These are phyloP conservation scores for Fusarium xyrophilum DNA, from an alignment of 2,329 filamentous ascomycete species.

Conservation along the genomic window DNA sequence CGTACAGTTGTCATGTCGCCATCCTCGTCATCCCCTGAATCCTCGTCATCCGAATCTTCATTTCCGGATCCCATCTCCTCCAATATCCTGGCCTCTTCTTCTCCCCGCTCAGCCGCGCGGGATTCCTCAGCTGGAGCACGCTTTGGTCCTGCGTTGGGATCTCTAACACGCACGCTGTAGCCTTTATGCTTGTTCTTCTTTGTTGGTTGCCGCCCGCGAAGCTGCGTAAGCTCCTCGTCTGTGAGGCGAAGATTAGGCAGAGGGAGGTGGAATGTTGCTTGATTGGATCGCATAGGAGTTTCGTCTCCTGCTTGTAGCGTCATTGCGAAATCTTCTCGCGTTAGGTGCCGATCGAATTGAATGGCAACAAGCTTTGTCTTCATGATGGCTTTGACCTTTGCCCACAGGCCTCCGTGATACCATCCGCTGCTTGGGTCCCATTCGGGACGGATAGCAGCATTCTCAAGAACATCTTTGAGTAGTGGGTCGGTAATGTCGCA, in stretches of 20 bases:
- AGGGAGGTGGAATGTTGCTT: constrained; percentile 45
- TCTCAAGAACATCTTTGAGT: constrained; percentile 69
- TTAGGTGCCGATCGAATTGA: constrained; percentile 60
- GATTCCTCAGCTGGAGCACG: constrained; percentile 22
- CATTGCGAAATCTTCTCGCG: constrained; percentile 46
- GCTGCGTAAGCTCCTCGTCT: constrained; percentile 45
- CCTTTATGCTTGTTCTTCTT: constrained; percentile 48
- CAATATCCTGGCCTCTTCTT: constrained; percentile 32
- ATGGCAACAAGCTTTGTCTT: constrained; percentile 81
- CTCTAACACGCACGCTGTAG: constrained; percentile 45
- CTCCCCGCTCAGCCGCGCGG: constrained; percentile 32
- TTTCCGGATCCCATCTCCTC: constrained; percentile 40
- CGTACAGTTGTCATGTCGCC: constrained; percentile 21
- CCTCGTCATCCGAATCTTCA: constrained; percentile 42
- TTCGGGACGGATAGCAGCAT: constrained; percentile 62
- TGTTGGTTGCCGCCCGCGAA: constrained; percentile 46
- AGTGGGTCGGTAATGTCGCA: constrained; percentile 89
- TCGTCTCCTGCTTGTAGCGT: constrained; percentile 47
- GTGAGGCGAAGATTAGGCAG: constrained; percentile 48
- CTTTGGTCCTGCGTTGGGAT: constrained; percentile 33
- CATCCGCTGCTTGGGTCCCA: constrained; percentile 78
- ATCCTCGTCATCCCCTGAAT: constrained; percentile 39
- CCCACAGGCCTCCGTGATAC: constrained; percentile 82
- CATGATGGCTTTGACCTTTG: constrained; percentile 86
- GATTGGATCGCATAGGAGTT: constrained; percentile 44